Conservation (phyloP, 2,329 filamentous ascomycete species). For the Cytospora schulzeri region DNA sequence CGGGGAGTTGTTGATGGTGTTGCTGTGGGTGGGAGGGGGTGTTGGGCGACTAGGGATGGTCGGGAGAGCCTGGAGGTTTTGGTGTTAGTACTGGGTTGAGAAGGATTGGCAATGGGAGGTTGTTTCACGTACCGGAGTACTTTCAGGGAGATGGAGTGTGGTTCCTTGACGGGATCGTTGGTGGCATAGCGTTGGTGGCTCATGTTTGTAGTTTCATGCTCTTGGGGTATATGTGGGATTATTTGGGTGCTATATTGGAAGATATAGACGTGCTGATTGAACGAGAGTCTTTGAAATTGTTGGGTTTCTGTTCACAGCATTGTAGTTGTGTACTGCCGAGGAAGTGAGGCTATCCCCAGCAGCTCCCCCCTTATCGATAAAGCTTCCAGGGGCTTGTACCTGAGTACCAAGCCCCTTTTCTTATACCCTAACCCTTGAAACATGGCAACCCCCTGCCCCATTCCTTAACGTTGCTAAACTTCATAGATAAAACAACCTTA, state of each 20-base stretch:
- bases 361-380: slow-evolving; percentile 13
- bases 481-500: too few relatives aligned
- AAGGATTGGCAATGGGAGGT: background rate
- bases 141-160: slow-evolving; percentile 78
- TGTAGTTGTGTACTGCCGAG: too few relatives aligned
- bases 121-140: slow-evolving; percentile 61
- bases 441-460: too few relatives aligned
- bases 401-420: background rate
- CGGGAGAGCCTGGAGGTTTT: slow-evolving; percentile 70
- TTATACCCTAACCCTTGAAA: slow-evolving; percentile 11
- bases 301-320: background rate
- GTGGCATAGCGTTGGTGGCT: slow-evolving; percentile 61
- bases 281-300: background rate
- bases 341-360: slow-evolving; percentile 11
- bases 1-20: slow-evolving; percentile 44
- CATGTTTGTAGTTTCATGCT: slow-evolving; percentile 40
- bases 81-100: slow-evolving; percentile 22
- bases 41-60: slow-evolving; percentile 73
- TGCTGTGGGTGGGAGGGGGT: slow-evolving; percentile 55
- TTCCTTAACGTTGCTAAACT: too few relatives aligned
- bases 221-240: too few relatives aligned
- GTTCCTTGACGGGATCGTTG: slow-evolving; percentile 67
- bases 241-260: background rate
- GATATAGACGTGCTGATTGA: background rate
- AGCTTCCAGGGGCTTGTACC: background rate